Base-by-base conservation (phyloP, 139 green algal species). In the Axilococcus clingmanii region DNA sequence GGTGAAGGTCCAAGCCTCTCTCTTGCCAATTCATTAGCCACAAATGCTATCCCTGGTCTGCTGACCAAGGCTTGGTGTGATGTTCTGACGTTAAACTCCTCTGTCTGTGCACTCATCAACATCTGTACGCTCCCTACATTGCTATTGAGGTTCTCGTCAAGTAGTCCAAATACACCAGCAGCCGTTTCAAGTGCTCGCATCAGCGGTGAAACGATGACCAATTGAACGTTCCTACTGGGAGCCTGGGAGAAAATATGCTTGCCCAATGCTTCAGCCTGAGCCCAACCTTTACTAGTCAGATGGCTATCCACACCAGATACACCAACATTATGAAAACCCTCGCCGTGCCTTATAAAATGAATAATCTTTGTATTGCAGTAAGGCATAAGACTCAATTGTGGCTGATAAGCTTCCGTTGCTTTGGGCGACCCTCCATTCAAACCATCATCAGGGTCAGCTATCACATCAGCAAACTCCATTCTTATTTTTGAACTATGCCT, bases 301-400 rank as follows among this genome's bases (percentile, higher is more conserved):
- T 68, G 62, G 0, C 64, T 45, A 33, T 80, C 69, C 29, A 62
- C 32, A 40, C 65, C 76, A 25, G 44, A 36, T 25, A 70, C 37
- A 17, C 63, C 72, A 0, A 75, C 45, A 49, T 80, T 80, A 52
- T 80, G 72, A 43, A 69, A 80, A 19, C 72, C 72, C 38, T 79
- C 72, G 7, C 63, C 72, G 40, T 80, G 72, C 4, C 72, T 42
- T 19, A 80, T 72, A 49, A 78, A 75, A 30, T 80, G 69, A 3
- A 80, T 49, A 27, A 46, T 59, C 37, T 77, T 77, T 20, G 64
- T 66, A 55, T 75, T 49, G 30, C 40, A 59, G 8, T 52, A 35
- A 11, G 69, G 69, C 37, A 63, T 33, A 4, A 77, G 33, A 66
- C n/a, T n/a, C n/a, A n/a, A n/a, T n/a, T n/a, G n/a, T 14, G 61